phyloP scores from a whole-genome alignment of 495 filamentous ascomycete genomes.

The Pyronema omphalodes region DNA sequence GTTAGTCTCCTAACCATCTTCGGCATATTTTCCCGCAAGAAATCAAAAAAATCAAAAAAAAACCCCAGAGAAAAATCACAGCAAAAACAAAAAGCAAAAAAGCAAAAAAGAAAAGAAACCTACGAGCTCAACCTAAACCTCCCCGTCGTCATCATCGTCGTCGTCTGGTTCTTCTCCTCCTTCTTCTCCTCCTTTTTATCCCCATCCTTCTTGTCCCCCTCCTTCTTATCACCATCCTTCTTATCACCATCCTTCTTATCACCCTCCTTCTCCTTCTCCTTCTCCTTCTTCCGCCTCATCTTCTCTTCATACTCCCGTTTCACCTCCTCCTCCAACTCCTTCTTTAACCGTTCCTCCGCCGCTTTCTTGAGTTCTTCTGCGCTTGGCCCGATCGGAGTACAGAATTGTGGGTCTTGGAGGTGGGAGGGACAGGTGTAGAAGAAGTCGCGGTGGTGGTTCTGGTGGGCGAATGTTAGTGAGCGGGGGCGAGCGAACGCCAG shows the following conservation, averaged over 20 bases:
- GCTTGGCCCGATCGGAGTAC: not conserved
- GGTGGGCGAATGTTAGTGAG: too few species aligned
- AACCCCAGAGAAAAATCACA: too few species aligned
- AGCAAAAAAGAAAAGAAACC: too few species aligned
- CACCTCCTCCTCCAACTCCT: constrained; percentile 38
- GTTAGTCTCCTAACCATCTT: too few species aligned
- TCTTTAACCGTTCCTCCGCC: too few species aligned
- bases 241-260: constrained; percentile 38
- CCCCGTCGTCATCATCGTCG: too few species aligned
- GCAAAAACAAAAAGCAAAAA: too few species aligned
- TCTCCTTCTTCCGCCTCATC: constrained; percentile 44
- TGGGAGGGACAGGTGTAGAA: constrained; percentile 81
- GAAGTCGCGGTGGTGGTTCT: constrained; percentile 63
- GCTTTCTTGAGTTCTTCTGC: not conserved
- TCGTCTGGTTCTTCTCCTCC: constrained; percentile 28
- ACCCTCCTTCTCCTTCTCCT: constrained; percentile 29
- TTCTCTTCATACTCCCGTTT: constrained; percentile 68
- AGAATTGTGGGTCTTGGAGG: constrained; percentile 29
- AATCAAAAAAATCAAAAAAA: too few species aligned
- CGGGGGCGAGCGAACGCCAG: too few species aligned
- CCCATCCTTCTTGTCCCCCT: constrained; percentile 34
- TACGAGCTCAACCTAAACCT: too few species aligned
- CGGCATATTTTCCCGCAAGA: too few species aligned
- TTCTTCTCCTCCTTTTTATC: constrained; percentile 28
- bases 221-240: constrained; percentile 32